Base-by-base conservation (phyloP, 1,284 basidiomycete species). In the Heterobasidion irregulare region DNA sequence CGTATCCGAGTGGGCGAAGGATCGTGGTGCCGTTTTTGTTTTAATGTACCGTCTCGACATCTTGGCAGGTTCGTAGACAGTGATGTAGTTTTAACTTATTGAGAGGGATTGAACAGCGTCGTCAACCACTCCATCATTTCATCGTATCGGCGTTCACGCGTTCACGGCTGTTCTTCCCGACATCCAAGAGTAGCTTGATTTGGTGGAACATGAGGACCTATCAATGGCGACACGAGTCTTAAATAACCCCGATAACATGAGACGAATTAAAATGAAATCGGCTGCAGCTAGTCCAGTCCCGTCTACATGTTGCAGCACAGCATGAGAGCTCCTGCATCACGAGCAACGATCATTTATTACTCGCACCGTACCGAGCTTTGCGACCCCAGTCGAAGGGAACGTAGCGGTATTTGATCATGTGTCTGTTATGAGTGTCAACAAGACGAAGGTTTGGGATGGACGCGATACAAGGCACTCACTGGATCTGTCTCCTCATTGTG, bases 351-450 rank as follows among this genome's bases (percentile, higher is more conserved):
- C 38, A 41, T n/a, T 41, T 41, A 7, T 41, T 10, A 7, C 38
- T 41, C n/a, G 38, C 18, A 43, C 84, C 85, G 61, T 93, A 93
- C 51, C 84, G 83, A 56, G 84, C 77, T 73, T 95, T 95, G 62
- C 92, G 83, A 15, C 93, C 93, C 61, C 95, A 79, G 66, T 96
- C 93, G 71, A 94, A 96, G 38, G 93, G 93, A 55, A 96, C 74
- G 71, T 93, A 96, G 69, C 92, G 94, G 78, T 98, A 98, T 73
- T 96, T 96, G 78, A 97, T 91, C 96, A 98, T 98, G 73, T 98
- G 96, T 66, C 93, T 95, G 68, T 9, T 44, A 52, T 8, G 36
- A 18, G 26, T 36, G 54, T 57, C 12, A 59, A 50, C 44, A 38
- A 19, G 8, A 5, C 18, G 18, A 47, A 12, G 18, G n/a, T 6